A percentile compares a stretch with the other conserved stretches of the same genome.
Conservation (phyloP, 805 yeast genomes). For the Metschnikowia peoriensis region DNA sequence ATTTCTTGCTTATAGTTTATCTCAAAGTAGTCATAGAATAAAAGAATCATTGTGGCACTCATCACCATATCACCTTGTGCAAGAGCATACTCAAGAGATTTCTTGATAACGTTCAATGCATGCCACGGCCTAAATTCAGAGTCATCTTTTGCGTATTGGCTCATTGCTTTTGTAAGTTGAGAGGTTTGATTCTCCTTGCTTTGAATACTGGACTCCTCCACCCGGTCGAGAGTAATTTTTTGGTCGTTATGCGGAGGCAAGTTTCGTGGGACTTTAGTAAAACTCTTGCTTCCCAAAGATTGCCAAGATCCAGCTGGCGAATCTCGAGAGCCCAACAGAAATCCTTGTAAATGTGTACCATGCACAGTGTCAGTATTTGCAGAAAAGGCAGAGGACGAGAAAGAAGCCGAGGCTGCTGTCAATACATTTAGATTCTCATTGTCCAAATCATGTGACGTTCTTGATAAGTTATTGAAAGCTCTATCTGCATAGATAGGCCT, state of each 20-base stretch:
- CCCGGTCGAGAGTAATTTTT: constrained; percentile 13
- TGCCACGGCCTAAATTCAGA: constrained; percentile 50
- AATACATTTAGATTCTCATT: constrained; percentile 32
- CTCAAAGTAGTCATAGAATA: constrained; percentile 43
- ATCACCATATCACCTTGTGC: constrained; percentile 63
- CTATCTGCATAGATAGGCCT: background rate
- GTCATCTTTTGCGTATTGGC: background rate
- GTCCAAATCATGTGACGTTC: constrained; percentile 27
- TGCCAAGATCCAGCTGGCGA: constrained; percentile 8
- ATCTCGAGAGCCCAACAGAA: constrained; percentile 11
- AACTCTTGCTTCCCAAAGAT: constrained; percentile 5
- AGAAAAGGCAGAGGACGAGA: constrained; percentile 11
- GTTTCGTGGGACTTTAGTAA: background rate
- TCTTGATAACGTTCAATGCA: constrained; percentile 46
- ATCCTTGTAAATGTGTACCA: background rate
- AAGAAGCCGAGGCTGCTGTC: constrained; percentile 18
- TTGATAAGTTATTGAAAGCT: background rate
- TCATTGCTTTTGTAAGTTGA: constrained; percentile 27
- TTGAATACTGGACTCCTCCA: constrained; percentile 18
- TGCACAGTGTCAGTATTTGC: background rate
- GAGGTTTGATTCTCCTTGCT: constrained; percentile 19
- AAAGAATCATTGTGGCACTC: constrained; percentile 54
- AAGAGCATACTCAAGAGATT: constrained; percentile 54
- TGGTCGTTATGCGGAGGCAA: background rate
- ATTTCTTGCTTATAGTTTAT: constrained; percentile 6